Percentiles rank a stretch among this genome's conserved stretches.
Conservation (phyloP, 2,329 filamentous ascomycete species). For the Botrytis fabae region DNA sequence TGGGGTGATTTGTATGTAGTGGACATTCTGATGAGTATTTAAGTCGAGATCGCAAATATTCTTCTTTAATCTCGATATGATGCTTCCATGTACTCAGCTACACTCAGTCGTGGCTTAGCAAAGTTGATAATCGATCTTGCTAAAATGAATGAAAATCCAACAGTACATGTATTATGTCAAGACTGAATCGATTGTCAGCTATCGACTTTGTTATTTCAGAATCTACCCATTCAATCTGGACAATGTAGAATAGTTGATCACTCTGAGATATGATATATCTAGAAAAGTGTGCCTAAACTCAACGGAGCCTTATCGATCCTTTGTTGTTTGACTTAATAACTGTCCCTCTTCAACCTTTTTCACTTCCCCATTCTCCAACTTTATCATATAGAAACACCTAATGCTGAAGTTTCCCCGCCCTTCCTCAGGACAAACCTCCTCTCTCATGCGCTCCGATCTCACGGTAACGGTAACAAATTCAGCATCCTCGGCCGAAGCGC, state of each 20-base stretch:
- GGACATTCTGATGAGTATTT: neutral
- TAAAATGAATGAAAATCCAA: neutral
- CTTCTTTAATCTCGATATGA: neutral
- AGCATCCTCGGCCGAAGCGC: no score
- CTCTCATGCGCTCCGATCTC: neutral
- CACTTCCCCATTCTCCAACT: neutral
- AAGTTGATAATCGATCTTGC: neutral
- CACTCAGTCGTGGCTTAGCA: neutral
- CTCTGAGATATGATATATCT: neutral
- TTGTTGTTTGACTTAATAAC: neutral
- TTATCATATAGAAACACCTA: neutral
- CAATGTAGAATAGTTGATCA: neutral
- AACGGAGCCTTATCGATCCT: neutral
- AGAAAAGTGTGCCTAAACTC: neutral
- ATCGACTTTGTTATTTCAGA: neutral
- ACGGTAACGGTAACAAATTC: neutral
- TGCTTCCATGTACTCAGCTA: neutral
- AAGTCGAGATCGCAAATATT: neutral
- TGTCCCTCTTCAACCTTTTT: neutral
- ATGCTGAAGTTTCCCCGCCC: neutral
- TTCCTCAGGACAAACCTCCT: neutral
- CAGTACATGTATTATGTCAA: neutral
- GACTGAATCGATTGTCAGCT: neutral
- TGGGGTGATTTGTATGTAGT: neutral
- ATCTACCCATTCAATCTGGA: neutral